These are phyloP conservation scores for Veloboletus limbatus DNA, from an alignment of 1,284 basidiomycete species.

Conservation along the genomic window DNA sequence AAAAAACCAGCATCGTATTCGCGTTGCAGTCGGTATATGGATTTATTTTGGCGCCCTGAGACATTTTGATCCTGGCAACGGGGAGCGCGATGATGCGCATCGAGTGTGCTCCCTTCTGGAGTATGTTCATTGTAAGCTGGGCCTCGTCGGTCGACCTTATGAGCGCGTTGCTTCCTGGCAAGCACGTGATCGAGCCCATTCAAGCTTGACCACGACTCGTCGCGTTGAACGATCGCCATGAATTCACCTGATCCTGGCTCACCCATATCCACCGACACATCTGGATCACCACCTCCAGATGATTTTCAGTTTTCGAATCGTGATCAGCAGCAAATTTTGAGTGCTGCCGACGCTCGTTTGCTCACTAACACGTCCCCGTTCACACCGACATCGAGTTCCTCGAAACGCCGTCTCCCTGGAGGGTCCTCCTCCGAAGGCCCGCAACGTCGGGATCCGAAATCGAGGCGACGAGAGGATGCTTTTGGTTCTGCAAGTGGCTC, in stretches of 20 bases:
- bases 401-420: slow-evolving; percentile 41
- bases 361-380: slow-evolving; percentile 23
- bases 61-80: slow-evolving; percentile 29
- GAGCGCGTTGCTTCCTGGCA: no score
- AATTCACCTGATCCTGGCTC: slow-evolving; percentile 36
- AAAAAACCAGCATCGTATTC: slow-evolving; percentile 39
- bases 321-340: slow-evolving; percentile 28
- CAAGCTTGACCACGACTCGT: not conserved
- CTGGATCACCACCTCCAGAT: slow-evolving; percentile 35
- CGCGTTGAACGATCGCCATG: slow-evolving; percentile 16
- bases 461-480: slow-evolving; percentile 40
- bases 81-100: slow-evolving; percentile 51
- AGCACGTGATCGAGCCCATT: slow-evolving; percentile 25
- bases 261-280: slow-evolving; percentile 36
- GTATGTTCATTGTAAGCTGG: slow-evolving; percentile 27
- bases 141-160: no score
- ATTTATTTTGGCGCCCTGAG: slow-evolving; percentile 13
- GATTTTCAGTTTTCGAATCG: slow-evolving; percentile 33
- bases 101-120: slow-evolving; percentile 31
- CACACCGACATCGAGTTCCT: slow-evolving; percentile 22
- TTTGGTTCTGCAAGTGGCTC: slow-evolving; percentile 22
- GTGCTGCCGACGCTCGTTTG: slow-evolving; percentile 21
- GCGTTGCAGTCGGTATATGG: slow-evolving; percentile 15
- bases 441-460: slow-evolving; percentile 39
- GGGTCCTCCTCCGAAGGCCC: slow-evolving; percentile 34